phyloP scores from a whole-genome alignment of 192 early-diverging fungal species.

The Backusella morwellensis region DNA sequence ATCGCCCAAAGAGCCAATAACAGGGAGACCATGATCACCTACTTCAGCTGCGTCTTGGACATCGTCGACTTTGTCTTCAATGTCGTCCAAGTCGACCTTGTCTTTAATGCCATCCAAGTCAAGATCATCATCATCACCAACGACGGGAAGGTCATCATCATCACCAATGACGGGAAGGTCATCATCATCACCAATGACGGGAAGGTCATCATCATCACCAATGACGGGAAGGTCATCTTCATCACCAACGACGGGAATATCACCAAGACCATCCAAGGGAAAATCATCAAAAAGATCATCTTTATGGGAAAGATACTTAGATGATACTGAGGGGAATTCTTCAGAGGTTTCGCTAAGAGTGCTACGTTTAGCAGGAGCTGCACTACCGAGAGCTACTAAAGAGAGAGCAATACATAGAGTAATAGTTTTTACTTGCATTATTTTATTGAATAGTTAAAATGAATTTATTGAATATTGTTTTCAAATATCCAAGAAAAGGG shows the following conservation, averaged over 20 bases:
- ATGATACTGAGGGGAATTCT: background rate
- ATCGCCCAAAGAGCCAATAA: background rate
- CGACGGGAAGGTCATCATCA: background rate
- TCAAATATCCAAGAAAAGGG: background rate
- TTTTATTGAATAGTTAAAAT: background rate
- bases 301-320: background rate
- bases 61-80: background rate
- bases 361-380: constrained; percentile 1
- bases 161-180: background rate
- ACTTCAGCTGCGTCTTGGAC: background rate
- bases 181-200: background rate
- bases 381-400: background rate
- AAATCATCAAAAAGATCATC: background rate
- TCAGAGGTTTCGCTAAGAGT: background rate
- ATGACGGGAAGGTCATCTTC: background rate
- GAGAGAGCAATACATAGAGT: background rate
- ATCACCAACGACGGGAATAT: background rate
- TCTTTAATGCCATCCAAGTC: background rate
- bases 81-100: background rate
- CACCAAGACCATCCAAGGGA: background rate
- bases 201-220: background rate
- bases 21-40: background rate
- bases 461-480: background rate
- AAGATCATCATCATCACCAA: background rate
- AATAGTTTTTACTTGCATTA: background rate